Base-by-base conservation (phyloP, 108 stramenopile genomes). In the Pseudonitzschia delicatissima region DNA sequence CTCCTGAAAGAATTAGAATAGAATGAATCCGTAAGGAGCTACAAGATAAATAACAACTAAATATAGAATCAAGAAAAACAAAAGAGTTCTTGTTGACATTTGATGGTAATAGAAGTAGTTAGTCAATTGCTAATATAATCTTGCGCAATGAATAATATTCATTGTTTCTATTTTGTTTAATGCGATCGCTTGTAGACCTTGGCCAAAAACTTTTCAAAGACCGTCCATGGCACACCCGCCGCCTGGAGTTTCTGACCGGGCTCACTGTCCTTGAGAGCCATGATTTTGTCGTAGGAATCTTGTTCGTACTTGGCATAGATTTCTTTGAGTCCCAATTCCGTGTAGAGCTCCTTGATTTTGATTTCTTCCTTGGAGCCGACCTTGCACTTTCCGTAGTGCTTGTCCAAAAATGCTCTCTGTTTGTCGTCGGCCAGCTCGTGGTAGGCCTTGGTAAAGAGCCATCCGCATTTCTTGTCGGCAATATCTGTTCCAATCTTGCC, bases 401-500 rank as follows among this genome's bases (percentile, higher is more conserved):
- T 15, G 36, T 78, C 65, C 34, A 78, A 66, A 37, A 64, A 63
- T 15, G 42, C 48, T 32, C 57, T 61, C 66, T 78, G 72, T 34
- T 62, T 62, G 12, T 34, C 37, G 20, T 40, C 33, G 61, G 66
- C 65, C 28, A 73, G 45, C 34, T 70, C 50, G 58, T 77, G 66
- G 48, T 62, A 73, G 18, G 77, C 77, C 50, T 77, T 63, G 64
- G 63, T 64, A 40, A 77, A 66, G 12, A 77, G 36, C 99, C 99
- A 99, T 20, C 89, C 91, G 78, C 99, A 99, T 81, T 99, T 99
- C 52, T 94, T 96, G 76, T 99, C 99, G 74, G 97, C 90, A 80
- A 99, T 99, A 64, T 99, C 99, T n/a, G 99, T 99, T 28, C 99
- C 99, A 57, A 99, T 77, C 81, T 99, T 99, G 6, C 99, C 99